Percentiles rank a stretch among this genome's conserved stretches.
Evolutionary conservation across 352 stramenopile genomes (phyloP).

Genomic region (Pythium vanterpoolii): DNA sequence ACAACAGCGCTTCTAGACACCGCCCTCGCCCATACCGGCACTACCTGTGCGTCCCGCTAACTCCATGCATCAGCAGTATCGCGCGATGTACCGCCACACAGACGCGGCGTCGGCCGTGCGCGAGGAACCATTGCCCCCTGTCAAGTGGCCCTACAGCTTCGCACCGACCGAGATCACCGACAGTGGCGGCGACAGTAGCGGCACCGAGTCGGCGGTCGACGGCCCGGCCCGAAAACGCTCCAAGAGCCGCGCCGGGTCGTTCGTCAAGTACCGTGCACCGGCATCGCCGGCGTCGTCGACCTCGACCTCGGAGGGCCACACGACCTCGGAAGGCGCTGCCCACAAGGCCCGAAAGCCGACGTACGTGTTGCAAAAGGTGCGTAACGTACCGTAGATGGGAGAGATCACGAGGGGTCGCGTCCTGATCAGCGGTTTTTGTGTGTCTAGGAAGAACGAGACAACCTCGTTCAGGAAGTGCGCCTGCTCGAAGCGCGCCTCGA

Average conservation of each 20-base stretch:
- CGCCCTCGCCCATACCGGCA: too few species aligned
- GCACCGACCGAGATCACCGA: neutral
- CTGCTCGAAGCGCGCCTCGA: slow-evolving; percentile 18
- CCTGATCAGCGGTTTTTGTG: too few species aligned
- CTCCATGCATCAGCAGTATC: slow-evolving; percentile 8
- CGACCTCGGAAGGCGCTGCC: neutral
- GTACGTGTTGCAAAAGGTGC: slow-evolving; percentile 24
- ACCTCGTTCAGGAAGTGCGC: slow-evolving; percentile 6
- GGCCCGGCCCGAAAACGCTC: neutral
- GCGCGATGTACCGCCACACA: slow-evolving; percentile 3
- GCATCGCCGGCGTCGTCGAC: slow-evolving; percentile 2
- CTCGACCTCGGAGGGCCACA: neutral
- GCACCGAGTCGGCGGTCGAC: neutral
- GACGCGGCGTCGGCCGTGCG: neutral
- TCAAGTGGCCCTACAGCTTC: slow-evolving; percentile 2
- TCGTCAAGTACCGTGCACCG: neutral
- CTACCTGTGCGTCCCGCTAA: neutral
- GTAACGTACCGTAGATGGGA: neutral
- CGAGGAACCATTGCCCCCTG: neutral
- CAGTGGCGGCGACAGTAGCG: slow-evolving; percentile 6
- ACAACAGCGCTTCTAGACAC: neutral
- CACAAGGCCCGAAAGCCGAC: slow-evolving; percentile 16
- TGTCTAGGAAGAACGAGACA: slow-evolving; percentile 20
- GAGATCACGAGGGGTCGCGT: neutral
- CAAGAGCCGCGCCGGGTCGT: slow-evolving; percentile 3